A percentile compares a stretch with the other conserved stretches of the same genome.
Conservation (phyloP, 352 stramenopile genomes). For the Globisporangium cystogenes region DNA sequence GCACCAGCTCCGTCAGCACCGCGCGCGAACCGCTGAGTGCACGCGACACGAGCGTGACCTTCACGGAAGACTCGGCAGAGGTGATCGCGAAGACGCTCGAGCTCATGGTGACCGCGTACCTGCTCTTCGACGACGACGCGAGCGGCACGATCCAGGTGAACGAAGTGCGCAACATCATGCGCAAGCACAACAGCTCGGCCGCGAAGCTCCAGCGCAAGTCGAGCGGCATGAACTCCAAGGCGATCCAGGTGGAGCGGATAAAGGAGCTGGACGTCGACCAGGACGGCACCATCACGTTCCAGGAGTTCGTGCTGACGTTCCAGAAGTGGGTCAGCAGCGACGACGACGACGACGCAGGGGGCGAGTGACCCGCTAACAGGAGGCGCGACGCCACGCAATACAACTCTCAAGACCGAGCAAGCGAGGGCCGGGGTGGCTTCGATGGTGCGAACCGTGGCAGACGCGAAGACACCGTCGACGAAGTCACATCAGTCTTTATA, state of each 20-base stretch:
- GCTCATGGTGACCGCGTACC: slow-evolving; percentile 79
- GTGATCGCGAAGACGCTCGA: slow-evolving; percentile 69
- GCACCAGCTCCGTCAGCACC: not conserved
- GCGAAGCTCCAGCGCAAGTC: slow-evolving; percentile 41
- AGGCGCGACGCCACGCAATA: too few species aligned
- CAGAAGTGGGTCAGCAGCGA: slow-evolving; percentile 81
- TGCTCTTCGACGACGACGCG: slow-evolving; percentile 82
- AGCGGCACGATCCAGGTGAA: slow-evolving; percentile 78
- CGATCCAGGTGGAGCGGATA: slow-evolving; percentile 69
- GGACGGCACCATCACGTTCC: slow-evolving; percentile 87
- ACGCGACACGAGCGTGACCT: slow-evolving; percentile 12
- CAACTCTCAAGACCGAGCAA: too few species aligned
- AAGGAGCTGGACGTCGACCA: slow-evolving; percentile 85
- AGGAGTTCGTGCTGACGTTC: slow-evolving; percentile 88
- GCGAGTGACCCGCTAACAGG: too few species aligned
- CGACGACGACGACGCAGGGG: slow-evolving; percentile 31
- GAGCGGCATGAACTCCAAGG: slow-evolving; percentile 52
- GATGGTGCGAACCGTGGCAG: too few species aligned
- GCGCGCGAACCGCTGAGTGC: slow-evolving; percentile 10
- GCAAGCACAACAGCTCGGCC: slow-evolving; percentile 36
- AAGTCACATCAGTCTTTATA: too few species aligned
- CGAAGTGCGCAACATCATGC: slow-evolving; percentile 65
- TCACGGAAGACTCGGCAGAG: slow-evolving; percentile 29
- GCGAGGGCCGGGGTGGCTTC: too few species aligned
- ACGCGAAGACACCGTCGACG: too few species aligned